Percentiles rank a stretch among this genome's conserved stretches.
phyloP scores from a whole-genome alignment of 2,329 filamentous ascomycete genomes.

The Scedosporium minutisporum region DNA sequence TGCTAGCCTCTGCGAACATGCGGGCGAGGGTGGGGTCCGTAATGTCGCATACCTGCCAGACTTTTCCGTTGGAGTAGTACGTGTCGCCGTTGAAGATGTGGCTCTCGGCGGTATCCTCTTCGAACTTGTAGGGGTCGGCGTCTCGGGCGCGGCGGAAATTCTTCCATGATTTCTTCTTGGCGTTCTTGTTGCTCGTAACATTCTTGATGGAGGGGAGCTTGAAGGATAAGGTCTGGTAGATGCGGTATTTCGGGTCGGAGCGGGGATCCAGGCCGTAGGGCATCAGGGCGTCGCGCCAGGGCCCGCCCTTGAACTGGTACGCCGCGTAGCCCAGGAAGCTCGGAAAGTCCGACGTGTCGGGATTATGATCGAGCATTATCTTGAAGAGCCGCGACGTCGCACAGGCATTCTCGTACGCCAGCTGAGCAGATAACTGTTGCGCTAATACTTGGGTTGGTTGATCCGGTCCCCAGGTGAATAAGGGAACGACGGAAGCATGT shows the following conservation, averaged over 20 bases:
- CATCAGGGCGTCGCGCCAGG: conserved; percentile 82
- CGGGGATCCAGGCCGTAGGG: conserved; percentile 82
- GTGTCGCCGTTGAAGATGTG: conserved; percentile 78
- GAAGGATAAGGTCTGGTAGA: conserved; percentile 86
- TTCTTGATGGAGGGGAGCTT: conserved; percentile 45
- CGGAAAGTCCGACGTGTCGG: too few relatives aligned
- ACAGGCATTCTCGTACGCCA: too few relatives aligned
- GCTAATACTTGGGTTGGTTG: too few relatives aligned
- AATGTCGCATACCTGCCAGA: conserved; percentile 92
- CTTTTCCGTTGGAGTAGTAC: conserved; percentile 70
- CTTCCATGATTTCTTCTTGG: conserved; percentile 39
- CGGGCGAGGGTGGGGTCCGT: conserved; percentile 63
- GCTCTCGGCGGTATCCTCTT: conserved; percentile 33
- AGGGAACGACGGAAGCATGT: too few relatives aligned
- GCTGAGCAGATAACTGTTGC: too few relatives aligned
- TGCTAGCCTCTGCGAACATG: conserved; percentile 54
- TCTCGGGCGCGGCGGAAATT: conserved; percentile 31
- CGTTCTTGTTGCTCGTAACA: conserved; percentile 25
- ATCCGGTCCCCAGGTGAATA: too few relatives aligned
- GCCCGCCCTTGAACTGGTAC: conserved; percentile 87
- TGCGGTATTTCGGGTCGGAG: conserved; percentile 61
- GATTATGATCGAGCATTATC: too few relatives aligned
- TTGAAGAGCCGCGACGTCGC: too few relatives aligned
- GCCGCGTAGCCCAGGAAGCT: conserved; percentile 72
- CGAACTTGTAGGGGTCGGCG: conserved; percentile 26